Base-by-base conservation (phyloP, 768 basidiomycete species). In the Favolaschia claudopus region DNA sequence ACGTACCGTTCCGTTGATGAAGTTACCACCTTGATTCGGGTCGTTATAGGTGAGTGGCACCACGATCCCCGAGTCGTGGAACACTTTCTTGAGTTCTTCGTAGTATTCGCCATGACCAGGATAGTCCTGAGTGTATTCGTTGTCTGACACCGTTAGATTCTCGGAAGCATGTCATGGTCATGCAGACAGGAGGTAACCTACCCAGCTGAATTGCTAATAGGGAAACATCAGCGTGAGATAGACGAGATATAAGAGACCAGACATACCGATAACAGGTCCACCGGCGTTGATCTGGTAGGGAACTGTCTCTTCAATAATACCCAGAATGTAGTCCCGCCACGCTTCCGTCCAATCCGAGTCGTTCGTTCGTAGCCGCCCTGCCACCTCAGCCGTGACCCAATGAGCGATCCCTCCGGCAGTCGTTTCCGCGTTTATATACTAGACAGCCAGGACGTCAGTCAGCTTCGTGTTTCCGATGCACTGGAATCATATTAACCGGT, bases 361-460 rank as follows among this genome's bases (percentile, higher is more conserved):
- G 60, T 90, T 89, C 15, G 91, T 92, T 19, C 93, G 84, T 19
- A 93, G 77, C 44, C 76, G 77, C 6, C 88, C 89, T 2, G 85
- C 80, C 15, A 91, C 84, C 65, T 86, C 81, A 12, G 85, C 80
- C 3, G 91, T 92, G 17, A 84, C 78, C 92, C 92, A 93, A 64
- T 82, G 81, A 66, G 70, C 86, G 67, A 76, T 85, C 7, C 92
- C 92, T 25, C 92, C 92, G 0, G 89, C 92, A 17, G 88, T 87
- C 0, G 89, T 91, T 69, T 93, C 91, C 5, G 89, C 90, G 61
- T 92, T 92, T 74, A 92, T 92, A 66, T 92, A 85, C 76, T 82
- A 66, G 3, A 43, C 25, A 28, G 24, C 14, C 47, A 42, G 29
- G 19, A 13, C 20, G 29, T n/a, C 28, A 40, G 14, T 40, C n/a